Base-by-base conservation (phyloP, 305 asterid genomes). In the Plantago coronopus region DNA sequence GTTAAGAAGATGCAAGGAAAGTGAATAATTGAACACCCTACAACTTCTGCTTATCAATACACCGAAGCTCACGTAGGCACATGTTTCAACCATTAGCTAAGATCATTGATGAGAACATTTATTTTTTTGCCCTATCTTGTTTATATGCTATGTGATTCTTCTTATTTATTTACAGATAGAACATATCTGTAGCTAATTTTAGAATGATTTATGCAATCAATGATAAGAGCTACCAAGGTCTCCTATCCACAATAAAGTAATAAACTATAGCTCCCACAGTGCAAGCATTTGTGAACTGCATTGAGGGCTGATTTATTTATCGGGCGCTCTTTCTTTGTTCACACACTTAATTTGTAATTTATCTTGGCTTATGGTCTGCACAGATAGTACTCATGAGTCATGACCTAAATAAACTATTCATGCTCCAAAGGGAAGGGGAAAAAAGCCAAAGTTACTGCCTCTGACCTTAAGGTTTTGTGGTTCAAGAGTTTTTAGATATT, bases 401-500 rank as follows among this genome's bases (percentile, higher is more conserved):
- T n/a, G 17, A 63, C 58, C 29, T 69, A 49, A 37, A 71, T 17
- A 75, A 55, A 60, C 54, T 47, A 59, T 57, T 44, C 68, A 45
- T 62, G 61, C 44, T 67, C 66, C 65, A 7, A 34, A 45, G 34
- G 59, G 46, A 37, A 22, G 17, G 59, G 45, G 16, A 18, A 27
- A 29, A 51, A 51, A 22, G 22, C 57, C 22, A 51, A 2, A 15
- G 4, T 5, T 23, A 0, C 27, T 69, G 0, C 17, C 61, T 63
- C 79, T 60, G 48, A 91, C 98, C 96, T 91, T 89, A 61, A 91
- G 65, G 83, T 91, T 91, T 76, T 91, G 96, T 57, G 98, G 98
- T 80, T 91, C 98, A 17, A 91, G 94, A 64, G 96, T 63, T 80
- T 76, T 91, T 51, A 91, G 80, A 78, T 86, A 91, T 45, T 91